These are phyloP conservation scores for Boletellus sp. DNA, from an alignment of 768 basidiomycete genomes.

Conservation along the genomic window DNA sequence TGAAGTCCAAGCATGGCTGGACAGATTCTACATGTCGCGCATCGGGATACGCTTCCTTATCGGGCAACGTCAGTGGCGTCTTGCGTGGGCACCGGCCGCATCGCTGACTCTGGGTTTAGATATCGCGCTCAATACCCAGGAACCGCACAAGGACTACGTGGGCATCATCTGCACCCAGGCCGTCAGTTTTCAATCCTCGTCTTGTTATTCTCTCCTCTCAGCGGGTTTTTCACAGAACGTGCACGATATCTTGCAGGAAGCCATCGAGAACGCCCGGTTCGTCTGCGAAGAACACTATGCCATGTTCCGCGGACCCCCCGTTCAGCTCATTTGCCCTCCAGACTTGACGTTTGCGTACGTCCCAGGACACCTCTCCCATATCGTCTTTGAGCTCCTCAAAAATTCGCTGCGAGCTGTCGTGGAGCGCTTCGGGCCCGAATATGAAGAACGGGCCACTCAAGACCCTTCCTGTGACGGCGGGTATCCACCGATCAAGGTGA, in stretches of 20 bases:
- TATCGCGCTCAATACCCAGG: slow-evolving; percentile 89
- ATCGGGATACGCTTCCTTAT: slow-evolving; percentile 96
- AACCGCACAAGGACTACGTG: slow-evolving; percentile 87
- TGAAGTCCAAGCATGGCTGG: slow-evolving; percentile 93
- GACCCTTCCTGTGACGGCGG: slow-evolving; percentile 5
- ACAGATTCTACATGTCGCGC: slow-evolving; percentile 94
- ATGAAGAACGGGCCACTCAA: slow-evolving; percentile 45
- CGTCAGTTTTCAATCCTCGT: slow-evolving; percentile 39
- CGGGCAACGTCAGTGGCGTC: slow-evolving; percentile 72
- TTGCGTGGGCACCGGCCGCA: neutral
- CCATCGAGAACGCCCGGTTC: slow-evolving; percentile 94
- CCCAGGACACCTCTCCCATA: slow-evolving; percentile 94
- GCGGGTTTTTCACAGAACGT: slow-evolving; percentile 60
- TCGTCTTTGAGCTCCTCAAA: slow-evolving; percentile 94
- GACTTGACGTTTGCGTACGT: slow-evolving; percentile 90
- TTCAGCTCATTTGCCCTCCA: slow-evolving; percentile 91
- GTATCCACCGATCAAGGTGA: slow-evolving; percentile 31
- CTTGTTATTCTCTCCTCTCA: neutral
- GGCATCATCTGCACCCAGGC: slow-evolving; percentile 96
- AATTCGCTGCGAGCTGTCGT: slow-evolving; percentile 97
- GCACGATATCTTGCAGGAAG: slow-evolving; percentile 96
- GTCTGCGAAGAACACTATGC: slow-evolving; percentile 96
- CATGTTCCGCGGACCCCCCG: slow-evolving; percentile 93
- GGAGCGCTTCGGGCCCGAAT: slow-evolving; percentile 81
- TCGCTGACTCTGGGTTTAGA: slow-evolving; percentile 44